Percentiles rank a stretch among this genome's conserved stretches.
These are phyloP conservation scores for Globisporangium lucens DNA, from an alignment of 352 stramenopile species.

Conservation along the genomic window DNA sequence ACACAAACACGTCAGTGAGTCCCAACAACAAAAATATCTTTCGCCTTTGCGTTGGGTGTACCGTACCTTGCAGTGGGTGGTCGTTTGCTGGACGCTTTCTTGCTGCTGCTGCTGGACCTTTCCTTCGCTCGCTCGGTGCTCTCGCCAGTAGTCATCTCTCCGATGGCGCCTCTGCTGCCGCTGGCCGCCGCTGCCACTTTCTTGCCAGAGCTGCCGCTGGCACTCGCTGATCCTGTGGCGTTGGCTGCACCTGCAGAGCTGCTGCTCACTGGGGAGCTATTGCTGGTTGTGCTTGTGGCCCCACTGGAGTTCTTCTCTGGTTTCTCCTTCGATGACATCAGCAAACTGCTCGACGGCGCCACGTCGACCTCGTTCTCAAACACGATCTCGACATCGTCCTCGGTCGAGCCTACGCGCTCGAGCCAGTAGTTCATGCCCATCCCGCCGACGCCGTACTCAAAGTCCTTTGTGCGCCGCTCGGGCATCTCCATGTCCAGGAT, in stretches of 20 bases:
- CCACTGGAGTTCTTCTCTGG: conserved; percentile 21
- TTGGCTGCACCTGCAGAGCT: not conserved
- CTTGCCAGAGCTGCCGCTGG: conserved; percentile 20
- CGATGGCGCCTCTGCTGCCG: not conserved
- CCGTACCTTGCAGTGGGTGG: conserved; percentile 55
- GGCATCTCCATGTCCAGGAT: conserved; percentile 90
- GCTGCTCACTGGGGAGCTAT: not conserved
- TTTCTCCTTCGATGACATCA: conserved; percentile 30
- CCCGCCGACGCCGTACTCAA: conserved; percentile 47
- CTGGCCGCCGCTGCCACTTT: not conserved
- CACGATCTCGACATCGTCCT: conserved; percentile 54
- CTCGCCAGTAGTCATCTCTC: not conserved
- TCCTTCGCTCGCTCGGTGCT: conserved; percentile 12
- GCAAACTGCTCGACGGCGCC: conserved; percentile 17
- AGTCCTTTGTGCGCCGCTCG: conserved; percentile 75
- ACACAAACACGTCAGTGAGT: not conserved
- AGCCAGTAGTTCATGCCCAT: conserved; percentile 66
- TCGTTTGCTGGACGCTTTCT: conserved; percentile 55
- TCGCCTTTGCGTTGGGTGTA: not conserved
- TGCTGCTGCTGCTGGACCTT: conserved; percentile 29
- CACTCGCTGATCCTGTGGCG: conserved; percentile 6
- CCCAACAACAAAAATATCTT: not conserved
- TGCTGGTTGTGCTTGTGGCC: not conserved
- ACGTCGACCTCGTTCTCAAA: conserved; percentile 58
- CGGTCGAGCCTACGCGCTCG: conserved; percentile 38